Conservation (phyloP, 2,329 filamentous ascomycete species). For the Ophiostoma triangulosporum region DNA sequence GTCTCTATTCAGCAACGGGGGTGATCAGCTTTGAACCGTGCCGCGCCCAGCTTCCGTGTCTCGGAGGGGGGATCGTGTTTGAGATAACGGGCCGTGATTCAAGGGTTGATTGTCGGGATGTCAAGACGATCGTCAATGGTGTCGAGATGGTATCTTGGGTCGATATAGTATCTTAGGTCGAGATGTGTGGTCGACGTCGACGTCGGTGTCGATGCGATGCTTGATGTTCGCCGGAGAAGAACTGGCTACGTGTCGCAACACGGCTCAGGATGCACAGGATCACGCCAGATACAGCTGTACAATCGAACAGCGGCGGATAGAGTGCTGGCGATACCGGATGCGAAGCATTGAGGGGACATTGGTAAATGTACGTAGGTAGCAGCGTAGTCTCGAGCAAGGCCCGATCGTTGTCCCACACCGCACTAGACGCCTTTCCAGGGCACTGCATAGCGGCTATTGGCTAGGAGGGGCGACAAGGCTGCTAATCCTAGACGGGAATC, state of each 20-base stretch:
- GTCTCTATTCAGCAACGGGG: not conserved
- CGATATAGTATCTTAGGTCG: not conserved
- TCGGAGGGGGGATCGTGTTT: not conserved
- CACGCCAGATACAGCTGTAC: not conserved
- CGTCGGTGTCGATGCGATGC: not conserved
- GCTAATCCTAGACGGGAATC: not conserved
- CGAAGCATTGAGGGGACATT: not conserved
- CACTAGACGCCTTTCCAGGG: not conserved
- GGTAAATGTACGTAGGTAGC: not conserved
- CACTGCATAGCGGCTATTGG: not conserved
- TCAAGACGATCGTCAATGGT: too few species aligned
- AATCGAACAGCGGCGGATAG: not conserved
- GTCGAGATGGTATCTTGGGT: not conserved
- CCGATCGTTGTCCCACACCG: not conserved
- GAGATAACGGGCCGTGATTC: too few species aligned
- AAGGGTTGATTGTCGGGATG: too few species aligned
- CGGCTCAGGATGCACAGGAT: not conserved
- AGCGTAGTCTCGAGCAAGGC: not conserved
- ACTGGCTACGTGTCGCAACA: not conserved
- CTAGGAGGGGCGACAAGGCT: not conserved
- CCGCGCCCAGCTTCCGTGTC: not conserved
- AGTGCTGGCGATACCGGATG: slow-evolving; percentile 2
- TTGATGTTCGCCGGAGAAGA: not conserved
- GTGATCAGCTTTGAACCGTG: not conserved
- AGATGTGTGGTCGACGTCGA: not conserved